phyloP scores from a whole-genome alignment of 2,329 filamentous ascomycete genomes.

The Penicillium sp. region DNA sequence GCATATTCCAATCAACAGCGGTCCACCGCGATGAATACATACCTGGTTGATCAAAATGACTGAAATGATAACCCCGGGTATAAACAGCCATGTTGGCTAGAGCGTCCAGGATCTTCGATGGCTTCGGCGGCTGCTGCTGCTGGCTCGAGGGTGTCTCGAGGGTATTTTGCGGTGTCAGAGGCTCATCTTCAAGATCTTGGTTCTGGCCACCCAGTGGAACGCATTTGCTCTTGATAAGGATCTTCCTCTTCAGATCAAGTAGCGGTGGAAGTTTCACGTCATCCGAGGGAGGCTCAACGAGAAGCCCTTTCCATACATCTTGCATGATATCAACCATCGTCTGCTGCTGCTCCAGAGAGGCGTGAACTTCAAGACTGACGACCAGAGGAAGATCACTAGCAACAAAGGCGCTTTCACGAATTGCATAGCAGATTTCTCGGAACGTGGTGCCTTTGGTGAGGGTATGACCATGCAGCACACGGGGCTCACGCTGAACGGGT shows the following conservation, averaged over 20 bases:
- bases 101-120: conserved; percentile 63
- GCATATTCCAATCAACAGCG: background rate
- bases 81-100: conserved; percentile 77
- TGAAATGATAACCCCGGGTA: conserved; percentile 79
- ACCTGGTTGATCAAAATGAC: conserved; percentile 63
- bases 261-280: conserved; percentile 60
- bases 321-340: conserved; percentile 93
- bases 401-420: conserved; percentile 73
- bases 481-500: conserved; percentile 59
- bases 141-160: conserved; percentile 2
- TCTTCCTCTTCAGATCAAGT: conserved; percentile 70
- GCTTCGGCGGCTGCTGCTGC: conserved; percentile 34
- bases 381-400: conserved; percentile 77
- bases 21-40: conserved; percentile 33
- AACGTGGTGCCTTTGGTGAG: conserved; percentile 83
- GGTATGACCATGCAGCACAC: conserved; percentile 83
- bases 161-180: conserved; percentile 5
- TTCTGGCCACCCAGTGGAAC: conserved; percentile 46
- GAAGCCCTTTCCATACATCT: conserved; percentile 72
- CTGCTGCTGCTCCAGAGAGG: conserved; percentile 75
- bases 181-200: conserved; percentile 23
- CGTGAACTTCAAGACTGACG: conserved; percentile 88
- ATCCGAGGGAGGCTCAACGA: conserved; percentile 62
- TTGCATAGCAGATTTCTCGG: conserved; percentile 76
- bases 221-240: conserved; percentile 77